Evolutionary conservation across 306 rosid species (phyloP), one percentile per base, ranked within the genome.

Genomic region (Vicia faba): DNA sequence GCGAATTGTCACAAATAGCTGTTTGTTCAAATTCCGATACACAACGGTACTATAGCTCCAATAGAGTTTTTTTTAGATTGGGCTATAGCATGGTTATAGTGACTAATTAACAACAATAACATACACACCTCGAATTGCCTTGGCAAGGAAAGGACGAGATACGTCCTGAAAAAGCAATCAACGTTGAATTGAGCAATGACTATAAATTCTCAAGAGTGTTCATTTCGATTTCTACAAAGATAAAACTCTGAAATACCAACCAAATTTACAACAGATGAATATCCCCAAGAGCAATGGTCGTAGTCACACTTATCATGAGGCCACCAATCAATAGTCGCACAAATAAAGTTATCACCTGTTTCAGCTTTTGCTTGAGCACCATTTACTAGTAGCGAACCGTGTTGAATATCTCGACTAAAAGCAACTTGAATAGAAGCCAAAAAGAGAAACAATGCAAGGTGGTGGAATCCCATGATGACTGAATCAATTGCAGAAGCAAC

Each of bases 261-360:
- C 95, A 93, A 67, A 75, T 90, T 93, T 58, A 28, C 79, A 8
- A 76, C 88, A 15, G 97, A 93, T 7, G 99, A 74, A 68, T 85
- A 74, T 61, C 89, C 97, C 99, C 99, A 93, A 9, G 96, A 89
- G 75, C 97, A 93, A 26, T 84, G 90, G 79, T 73, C 80, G 79
- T 93, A 90, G 67, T 88, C 76, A 4, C 99, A 93, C 79, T 93
- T 93, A 65, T 88, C 93, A 67, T 83, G 88, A 62, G 89, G 91
- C 99, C 99, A 93, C 99, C 97, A 93, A 86, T 93, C 99, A 76
- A 93, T 69, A 68, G 99, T 93, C 29, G 99, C 97, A 82, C 99
- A 93, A 31, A 93, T 72, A 67, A 80, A 93, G 71, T 86, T 86
- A 41, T 81, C 82, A 73, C 79, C 97, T 31, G 82, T 76, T 72